Evolutionary conservation across 176 grass and related monocot genomes (phyloP).

Genomic region (Musa troglodytarum): DNA sequence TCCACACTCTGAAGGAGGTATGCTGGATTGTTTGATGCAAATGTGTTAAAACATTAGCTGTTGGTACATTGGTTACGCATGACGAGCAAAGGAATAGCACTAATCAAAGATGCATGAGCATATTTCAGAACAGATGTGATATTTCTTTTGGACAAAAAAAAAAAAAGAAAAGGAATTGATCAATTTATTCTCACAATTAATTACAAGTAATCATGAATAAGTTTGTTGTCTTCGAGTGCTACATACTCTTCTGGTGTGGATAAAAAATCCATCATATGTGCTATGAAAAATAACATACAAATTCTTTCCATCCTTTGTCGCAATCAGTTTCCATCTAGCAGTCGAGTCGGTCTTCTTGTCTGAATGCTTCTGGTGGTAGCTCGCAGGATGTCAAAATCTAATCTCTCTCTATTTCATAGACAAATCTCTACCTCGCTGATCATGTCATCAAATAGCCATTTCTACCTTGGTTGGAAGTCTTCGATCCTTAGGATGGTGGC

Average conservation of each 20-base stretch:
- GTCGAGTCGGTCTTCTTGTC: too few species aligned
- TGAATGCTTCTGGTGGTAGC: background rate
- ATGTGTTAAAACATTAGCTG: too few species aligned
- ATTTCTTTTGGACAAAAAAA: too few species aligned
- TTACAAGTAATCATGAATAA: background rate
- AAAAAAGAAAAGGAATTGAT: too few species aligned
- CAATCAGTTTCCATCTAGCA: background rate
- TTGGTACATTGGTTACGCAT: too few species aligned
- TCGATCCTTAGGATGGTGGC: background rate
- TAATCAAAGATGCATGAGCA: too few species aligned
- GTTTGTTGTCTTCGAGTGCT: background rate
- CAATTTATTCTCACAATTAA: background rate
- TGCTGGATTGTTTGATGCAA: too few species aligned
- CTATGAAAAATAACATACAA: background rate
- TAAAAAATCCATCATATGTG: background rate
- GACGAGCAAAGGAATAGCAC: too few species aligned
- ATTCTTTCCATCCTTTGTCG: background rate
- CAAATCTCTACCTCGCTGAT: background rate
- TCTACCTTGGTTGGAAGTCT: background rate
- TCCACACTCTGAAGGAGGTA: too few species aligned
- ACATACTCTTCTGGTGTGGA: background rate
- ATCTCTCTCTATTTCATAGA: background rate
- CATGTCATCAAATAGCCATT: background rate
- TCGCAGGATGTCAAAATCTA: background rate
- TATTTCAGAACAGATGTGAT: too few species aligned